Conservation (phyloP, 2,329 filamentous ascomycete genomes). For the Clonostachys rosea region DNA sequence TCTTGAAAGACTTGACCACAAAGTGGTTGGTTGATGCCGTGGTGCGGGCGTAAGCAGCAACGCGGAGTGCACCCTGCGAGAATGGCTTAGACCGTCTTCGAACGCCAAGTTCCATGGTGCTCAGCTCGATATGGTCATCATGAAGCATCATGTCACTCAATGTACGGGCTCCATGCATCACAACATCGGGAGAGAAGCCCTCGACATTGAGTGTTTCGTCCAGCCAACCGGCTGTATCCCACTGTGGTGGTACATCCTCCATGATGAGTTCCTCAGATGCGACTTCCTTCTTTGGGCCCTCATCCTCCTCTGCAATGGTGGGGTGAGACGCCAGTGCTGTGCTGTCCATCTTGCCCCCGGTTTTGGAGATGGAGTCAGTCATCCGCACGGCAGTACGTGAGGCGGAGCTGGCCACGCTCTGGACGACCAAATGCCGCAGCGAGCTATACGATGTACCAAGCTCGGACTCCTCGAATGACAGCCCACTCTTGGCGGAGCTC, state of each 20-base stretch:
- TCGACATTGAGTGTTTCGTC: conserved; percentile 16
- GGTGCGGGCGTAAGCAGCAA: conserved; percentile 25
- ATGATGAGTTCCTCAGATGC: conserved; percentile 1
- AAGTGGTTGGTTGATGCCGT: conserved; percentile 15
- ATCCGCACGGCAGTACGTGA: conserved; percentile 19
- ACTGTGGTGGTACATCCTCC: conserved; percentile 14
- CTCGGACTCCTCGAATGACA: conserved; percentile 15
- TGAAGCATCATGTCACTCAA: conserved; percentile 27
- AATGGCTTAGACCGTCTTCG: conserved; percentile 20
- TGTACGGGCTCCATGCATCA: conserved; percentile 13
- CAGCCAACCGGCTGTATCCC: conserved; percentile 17
- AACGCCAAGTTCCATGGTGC: conserved; percentile 23
- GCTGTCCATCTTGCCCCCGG: not conserved
- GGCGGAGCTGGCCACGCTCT: conserved; percentile 18
- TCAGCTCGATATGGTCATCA: conserved; percentile 25
- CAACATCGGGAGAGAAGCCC: conserved; percentile 21
- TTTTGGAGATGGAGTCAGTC: not conserved
- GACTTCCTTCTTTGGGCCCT: too few relatives aligned
- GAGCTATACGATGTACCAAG: conserved; percentile 14
- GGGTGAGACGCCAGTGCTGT: not conserved
- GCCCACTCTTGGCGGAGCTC: not conserved
- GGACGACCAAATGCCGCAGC: conserved; percentile 18
- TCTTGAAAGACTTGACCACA: conserved; percentile 27
- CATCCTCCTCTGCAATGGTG: not conserved
- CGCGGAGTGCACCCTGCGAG: conserved; percentile 21